Percentiles rank a stretch among this genome's conserved stretches.
phyloP scores from a whole-genome alignment of 352 stramenopile species.

The Globisporangium spinosum region DNA sequence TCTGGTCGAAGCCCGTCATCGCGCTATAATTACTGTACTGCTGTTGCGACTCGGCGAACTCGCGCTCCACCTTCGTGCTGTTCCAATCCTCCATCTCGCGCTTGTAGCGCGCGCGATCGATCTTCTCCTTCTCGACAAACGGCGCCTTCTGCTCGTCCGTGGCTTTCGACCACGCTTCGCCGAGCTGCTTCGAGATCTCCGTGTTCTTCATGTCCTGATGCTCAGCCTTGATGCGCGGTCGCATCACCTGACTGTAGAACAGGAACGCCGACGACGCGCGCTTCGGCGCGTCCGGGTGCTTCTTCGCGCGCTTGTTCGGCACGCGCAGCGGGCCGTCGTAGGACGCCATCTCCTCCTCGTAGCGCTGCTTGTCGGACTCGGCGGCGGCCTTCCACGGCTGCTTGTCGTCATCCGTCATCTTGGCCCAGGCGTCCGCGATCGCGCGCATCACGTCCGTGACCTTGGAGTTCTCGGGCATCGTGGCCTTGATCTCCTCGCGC shows the following conservation, averaged over 20 bases:
- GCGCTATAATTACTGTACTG: constrained; percentile 77
- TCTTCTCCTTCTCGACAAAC: constrained; percentile 91
- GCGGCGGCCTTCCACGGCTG: constrained; percentile 91
- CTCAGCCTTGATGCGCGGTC: constrained; percentile 86
- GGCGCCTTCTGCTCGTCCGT: constrained; percentile 88
- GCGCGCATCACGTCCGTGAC: constrained; percentile 90
- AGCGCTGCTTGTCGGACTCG: constrained; percentile 92
- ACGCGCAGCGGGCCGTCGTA: constrained; percentile 90
- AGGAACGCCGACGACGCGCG: constrained; percentile 93
- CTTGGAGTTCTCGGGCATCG: constrained; percentile 81
- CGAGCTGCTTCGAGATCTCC: constrained; percentile 93
- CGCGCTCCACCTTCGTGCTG: constrained; percentile 75
- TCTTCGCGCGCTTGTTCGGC: constrained; percentile 93
- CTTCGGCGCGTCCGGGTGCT: constrained; percentile 92
- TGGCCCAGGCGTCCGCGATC: constrained; percentile 88
- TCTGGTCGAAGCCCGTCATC: constrained; percentile 82
- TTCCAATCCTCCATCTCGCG: constrained; percentile 92
- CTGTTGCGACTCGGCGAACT: constrained; percentile 80
- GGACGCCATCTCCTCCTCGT: constrained; percentile 91
- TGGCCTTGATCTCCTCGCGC: constrained; percentile 87
- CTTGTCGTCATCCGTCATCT: constrained; percentile 90
- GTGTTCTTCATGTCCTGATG: constrained; percentile 95
- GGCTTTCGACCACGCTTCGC: constrained; percentile 91
- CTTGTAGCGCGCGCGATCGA: constrained; percentile 91
- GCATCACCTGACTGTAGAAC: constrained; percentile 92